Percentiles rank a stretch among this genome's conserved stretches.
Evolutionary conservation across 1,284 basidiomycete genomes (phyloP).

Genomic region (Bondarzewia mesenterica): DNA sequence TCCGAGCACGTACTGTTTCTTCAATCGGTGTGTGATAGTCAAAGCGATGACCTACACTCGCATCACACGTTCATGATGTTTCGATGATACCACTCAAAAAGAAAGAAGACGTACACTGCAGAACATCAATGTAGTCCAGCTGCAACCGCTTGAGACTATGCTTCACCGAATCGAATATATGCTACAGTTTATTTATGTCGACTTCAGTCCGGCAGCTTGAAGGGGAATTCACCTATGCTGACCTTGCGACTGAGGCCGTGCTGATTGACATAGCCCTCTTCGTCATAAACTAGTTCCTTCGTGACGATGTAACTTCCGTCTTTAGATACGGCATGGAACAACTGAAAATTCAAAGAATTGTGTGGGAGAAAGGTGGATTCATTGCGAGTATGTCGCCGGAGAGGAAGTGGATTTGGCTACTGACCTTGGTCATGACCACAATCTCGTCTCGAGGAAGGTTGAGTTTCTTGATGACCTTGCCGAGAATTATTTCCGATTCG

Average conservation of each 20-base stretch:
- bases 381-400: neutral
- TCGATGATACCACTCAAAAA: neutral
- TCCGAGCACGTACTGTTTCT: neutral
- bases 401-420: neutral
- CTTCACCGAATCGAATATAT: slow-evolving; percentile 4
- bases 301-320: slow-evolving; percentile 7
- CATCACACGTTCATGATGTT: neutral
- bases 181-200: neutral
- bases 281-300: slow-evolving; percentile 8
- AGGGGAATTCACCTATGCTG: neutral
- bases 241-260: slow-evolving; percentile 1
- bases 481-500: slow-evolving; percentile 5
- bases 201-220: neutral
- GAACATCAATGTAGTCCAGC: slow-evolving; percentile 2
- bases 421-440: slow-evolving; percentile 7
- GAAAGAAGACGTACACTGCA: neutral
- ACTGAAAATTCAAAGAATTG: neutral
- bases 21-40: slow-evolving; percentile 1
- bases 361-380: neutral
- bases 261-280: slow-evolving; percentile 1
- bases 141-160: slow-evolving; percentile 1
- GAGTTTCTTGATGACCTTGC: slow-evolving; percentile 8
- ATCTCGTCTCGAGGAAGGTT: slow-evolving; percentile 7
- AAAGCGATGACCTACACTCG: neutral
- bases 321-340: neutral